Base-by-base conservation (phyloP, 2,329 filamentous ascomycete species). In the Sclerotinia borealis region DNA sequence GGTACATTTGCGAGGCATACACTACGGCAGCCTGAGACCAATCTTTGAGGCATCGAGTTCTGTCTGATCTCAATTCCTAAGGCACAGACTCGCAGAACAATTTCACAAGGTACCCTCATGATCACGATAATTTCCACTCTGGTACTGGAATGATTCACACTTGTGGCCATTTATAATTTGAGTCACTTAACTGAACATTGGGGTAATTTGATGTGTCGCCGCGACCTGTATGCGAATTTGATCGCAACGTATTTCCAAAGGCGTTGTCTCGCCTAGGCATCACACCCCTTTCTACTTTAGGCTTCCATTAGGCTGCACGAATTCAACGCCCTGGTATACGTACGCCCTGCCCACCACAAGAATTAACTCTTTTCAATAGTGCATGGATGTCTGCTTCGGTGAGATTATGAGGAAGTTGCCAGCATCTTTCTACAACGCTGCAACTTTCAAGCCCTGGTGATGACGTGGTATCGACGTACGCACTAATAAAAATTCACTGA, bases 211-310 rank as follows among this genome's bases (percentile, higher is more conserved):
- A n/a, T 3, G 8, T 34, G 13, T 45, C 15, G 27, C 27, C n/a
- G 29, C 34, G 13, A 17, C n/a, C 25, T 19, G 25, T 25, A 17
- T 56, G 5, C 54, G 17, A 25, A 19, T 34, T 45, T 34, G 1
- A 56, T 45, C 19, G 39, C 54, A 25, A 19, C 39, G 39, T 19
- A 58, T 34, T n/a, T 45, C 39, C 22, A 31, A 31, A 45, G 13
- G 39, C 15, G 19, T 22, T 13, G 29, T 58, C 56, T 59, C 56
- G 45, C 56, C 56, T 59, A 59, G 17, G 45, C 27, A 45, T 27
- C 25, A 31, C 48, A 54, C 27, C 47, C 59, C 48, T 55, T 61
- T 41, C 47, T 5, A 45, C 29, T 55, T 27, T 61, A 61, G 59
- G 59, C 59, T 61, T 45, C 59, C 48, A 43, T 22, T 10, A 54